phyloP scores from a whole-genome alignment of 2,329 filamentous ascomycete genomes.

The Hymenoscyphus linearis region DNA sequence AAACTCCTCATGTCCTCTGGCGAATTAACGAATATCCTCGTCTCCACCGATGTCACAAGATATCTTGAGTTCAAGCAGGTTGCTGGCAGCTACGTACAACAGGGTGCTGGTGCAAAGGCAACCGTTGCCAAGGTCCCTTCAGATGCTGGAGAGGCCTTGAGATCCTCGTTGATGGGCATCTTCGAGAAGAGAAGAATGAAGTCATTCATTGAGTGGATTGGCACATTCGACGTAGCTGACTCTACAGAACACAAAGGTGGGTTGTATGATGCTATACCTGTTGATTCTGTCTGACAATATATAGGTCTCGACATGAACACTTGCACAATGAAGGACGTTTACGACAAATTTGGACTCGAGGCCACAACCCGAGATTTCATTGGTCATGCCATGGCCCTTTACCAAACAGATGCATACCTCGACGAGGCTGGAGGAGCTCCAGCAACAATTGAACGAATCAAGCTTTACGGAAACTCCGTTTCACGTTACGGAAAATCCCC shows the following conservation, averaged over 20 bases:
- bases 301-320: conserved; percentile 72
- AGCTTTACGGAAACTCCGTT: conserved; percentile 96
- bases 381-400: conserved; percentile 97
- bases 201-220: conserved; percentile 94
- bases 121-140: conserved; percentile 97
- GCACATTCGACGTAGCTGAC: conserved; percentile 76
- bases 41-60: conserved; percentile 86
- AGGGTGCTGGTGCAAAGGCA: conserved; percentile 73
- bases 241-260: conserved; percentile 83
- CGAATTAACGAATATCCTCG: conserved; percentile 96
- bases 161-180: conserved; percentile 90
- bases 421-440: conserved; percentile 65
- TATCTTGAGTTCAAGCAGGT: conserved; percentile 94
- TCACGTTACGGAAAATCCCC: conserved; percentile 96
- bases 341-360: conserved; percentile 96
- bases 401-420: conserved; percentile 85
- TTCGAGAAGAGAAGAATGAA: conserved; percentile 98
- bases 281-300: conserved; percentile 20
- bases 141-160: conserved; percentile 82
- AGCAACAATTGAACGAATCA: conserved; percentile 86
- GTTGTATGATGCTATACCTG: conserved; percentile 24
- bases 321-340: conserved; percentile 96
- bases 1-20: conserved; percentile 99
- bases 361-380: conserved; percentile 87
- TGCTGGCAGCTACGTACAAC: conserved; percentile 93